These are phyloP conservation scores for Macadamia integrifolia DNA, from an alignment of 164 flowering plant species.

Conservation along the genomic window DNA sequence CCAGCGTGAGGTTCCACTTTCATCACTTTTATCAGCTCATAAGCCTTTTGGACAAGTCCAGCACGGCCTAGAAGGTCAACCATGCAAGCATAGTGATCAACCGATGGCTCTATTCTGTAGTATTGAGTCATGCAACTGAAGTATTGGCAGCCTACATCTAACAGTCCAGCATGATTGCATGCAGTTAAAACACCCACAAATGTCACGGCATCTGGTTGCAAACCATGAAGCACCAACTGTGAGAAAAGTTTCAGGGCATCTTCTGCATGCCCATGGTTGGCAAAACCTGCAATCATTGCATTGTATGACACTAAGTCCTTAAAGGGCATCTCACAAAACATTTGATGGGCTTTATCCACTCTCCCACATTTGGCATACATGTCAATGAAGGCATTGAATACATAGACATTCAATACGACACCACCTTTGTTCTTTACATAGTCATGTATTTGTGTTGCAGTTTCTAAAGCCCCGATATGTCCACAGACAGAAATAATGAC, in stretches of 20 bases:
- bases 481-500: background rate
- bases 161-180: background rate
- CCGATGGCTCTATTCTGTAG: conserved; percentile 5
- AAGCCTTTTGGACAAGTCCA: conserved; percentile 10
- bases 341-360: conserved; percentile 5
- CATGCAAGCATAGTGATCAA: conserved; percentile 14
- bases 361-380: conserved; percentile 69
- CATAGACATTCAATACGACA: background rate
- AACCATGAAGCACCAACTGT: background rate
- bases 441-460: conserved; percentile 1
- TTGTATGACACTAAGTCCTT: conserved; percentile 14
- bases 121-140: conserved; percentile 7
- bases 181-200: conserved; percentile 11
- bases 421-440: background rate
- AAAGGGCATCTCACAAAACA: conserved; percentile 5
- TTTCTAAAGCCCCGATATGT: conserved; percentile 8
- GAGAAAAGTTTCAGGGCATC: conserved; percentile 9
- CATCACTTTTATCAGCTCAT: conserved; percentile 8
- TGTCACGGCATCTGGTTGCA: conserved; percentile 9
- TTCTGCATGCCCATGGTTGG: conserved; percentile 12
- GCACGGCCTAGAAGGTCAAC: conserved; percentile 18
- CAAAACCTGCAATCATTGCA: conserved; percentile 11
- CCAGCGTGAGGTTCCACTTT: conserved; percentile 11
- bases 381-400: conserved; percentile 36
- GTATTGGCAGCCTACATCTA: conserved; percentile 1